Base-by-base conservation (phyloP, 495 filamentous ascomycete genomes). In the Niebla homalea region DNA sequence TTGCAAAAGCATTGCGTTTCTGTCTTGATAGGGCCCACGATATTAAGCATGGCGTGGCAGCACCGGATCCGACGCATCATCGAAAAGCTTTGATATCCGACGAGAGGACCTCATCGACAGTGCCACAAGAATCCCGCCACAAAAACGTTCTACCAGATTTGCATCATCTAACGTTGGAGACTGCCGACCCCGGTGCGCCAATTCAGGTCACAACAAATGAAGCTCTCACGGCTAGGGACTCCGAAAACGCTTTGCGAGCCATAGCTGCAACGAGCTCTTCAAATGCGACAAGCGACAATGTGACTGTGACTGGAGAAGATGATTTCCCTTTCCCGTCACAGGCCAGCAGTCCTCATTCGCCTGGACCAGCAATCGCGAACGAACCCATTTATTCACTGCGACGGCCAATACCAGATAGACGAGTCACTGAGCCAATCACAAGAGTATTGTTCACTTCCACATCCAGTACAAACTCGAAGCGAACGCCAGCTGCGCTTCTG, bases 1-100 rank as follows among this genome's bases (percentile, higher is more conserved):
- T 84, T 26, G 79, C 77, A 8, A 79, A 77, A 63, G 72, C 63
- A 53, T 71, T 68, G 8, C 51, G 58, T 32, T 48, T 56, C 21
- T 68, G 66, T 53, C 51, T 69, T 29, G 57, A 69, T 16, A 57
- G 36, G 43, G 47, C 54, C 8, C 36, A 39, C n/a, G 26, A 46
- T 5, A 22, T 53, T 32, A 46, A 40, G 16, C 29, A 44, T 19
- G 50, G 50, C n/a, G 21, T 52, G 11, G 36, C 23, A 6, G 44
- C 48, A 0, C 21, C 39, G 12, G 16, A 18, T 41, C 10, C 39
- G 18, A 41, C 21, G 8, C 8, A 18, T 41, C 14, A 32, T 32
- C 29, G 10, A 32, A 12, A 32, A 32, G 39, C 39, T 41, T 41
- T 22, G 16, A 22, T 22, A 3, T 41, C 39, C 21, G 12, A 18